Evolutionary conservation across 129 eudicot species (phyloP), one percentile per base, ranked within the genome.

Genomic region (Flaveria linearis): DNA sequence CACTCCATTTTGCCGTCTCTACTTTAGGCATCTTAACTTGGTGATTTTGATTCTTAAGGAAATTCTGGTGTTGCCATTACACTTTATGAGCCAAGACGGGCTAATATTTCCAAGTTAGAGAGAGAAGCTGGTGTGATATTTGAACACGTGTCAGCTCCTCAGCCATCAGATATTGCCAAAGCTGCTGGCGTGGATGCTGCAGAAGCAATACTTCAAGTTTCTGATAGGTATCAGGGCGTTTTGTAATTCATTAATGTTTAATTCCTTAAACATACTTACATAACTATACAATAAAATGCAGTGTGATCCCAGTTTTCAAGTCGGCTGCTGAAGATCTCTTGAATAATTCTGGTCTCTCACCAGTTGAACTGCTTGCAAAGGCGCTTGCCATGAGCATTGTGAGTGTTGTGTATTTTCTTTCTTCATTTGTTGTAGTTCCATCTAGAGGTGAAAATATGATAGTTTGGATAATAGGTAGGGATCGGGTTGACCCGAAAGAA

Each of bases 311-410:
- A 22, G 76, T 70, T 52, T 78, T 78, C 71, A 69, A 69, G 63
- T 78, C 82, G 2, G 76, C 71, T 42, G 82, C 82, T 45, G 82
- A 78, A 61, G 76, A 88, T 75, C 88, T 92, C 26, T 66, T 92
- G 74, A 83, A 80, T 11, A 81, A 78, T 11, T 89, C 94, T 69
- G 91, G 87, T 22, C 77, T 86, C 60, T 74, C 94, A 39, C 90
- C 98, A 13, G 85, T 77, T 1, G 98, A 92, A 68, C 82, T 90
- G 64, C 87, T 92, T n/a, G 91, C 96, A 23, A 90, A 90, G 81
- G 96, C 98, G 45, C 94, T 92, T 77, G 98, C 98, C 9, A 92
- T 86, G 76, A 82, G 94, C 71, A 86, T 87, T 68, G 94, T 92
- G 74, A 75, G 96, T 81, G 25, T 75, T 8, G 10, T 50, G 39